Base-by-base conservation (phyloP, 2,329 filamentous ascomycete genomes). In the Aspergillus ruber region DNA sequence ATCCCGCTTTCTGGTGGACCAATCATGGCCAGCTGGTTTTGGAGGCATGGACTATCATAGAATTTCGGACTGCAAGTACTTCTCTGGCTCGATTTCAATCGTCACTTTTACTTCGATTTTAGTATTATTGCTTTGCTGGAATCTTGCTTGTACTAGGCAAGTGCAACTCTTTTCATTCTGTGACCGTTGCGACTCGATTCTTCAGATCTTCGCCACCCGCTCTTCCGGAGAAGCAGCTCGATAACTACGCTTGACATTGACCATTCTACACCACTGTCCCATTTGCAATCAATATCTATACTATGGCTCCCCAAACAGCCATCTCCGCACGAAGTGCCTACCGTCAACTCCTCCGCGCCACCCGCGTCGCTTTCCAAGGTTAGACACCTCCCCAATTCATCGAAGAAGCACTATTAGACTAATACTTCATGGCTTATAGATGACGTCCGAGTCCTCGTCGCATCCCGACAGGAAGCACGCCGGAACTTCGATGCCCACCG, bases 351-450 rank as follows among this genome's bases (percentile, higher is more conserved):
- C 76, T 95, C 58, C 89, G 91, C 52, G 86, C 90, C 18, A 83
- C 88, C 29, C 78, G 83, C 54, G 76, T 94, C 55, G 90, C 90
- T 50, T 98, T 98, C 65, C 75, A 85, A 73, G 88, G 90, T 91
- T 48, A 35, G 54, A 56, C 39, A 29, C 27, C 23, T 42, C 23
- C 13, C 4, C 10, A 35, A 33, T 29, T 17, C 1, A 32, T 27
- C 27, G 32, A 38, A 35, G 25, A 47, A 33, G 45, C 55, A 44
- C n/a, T 63, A 21, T 21, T 42, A 20, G n/a, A n/a, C 10, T 23
- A 32, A 10, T 40, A 29, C 41, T 33, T 29, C 8, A 10, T 15
- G 8, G 8, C 18, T 18, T 18, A 38, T 42, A 95, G 90, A 85
- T 60, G 91, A 97, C 63, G 59, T 73, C 23, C 74, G 73, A 21